These are phyloP conservation scores for Suillus discolor DNA, from an alignment of 768 basidiomycete species.

Conservation along the genomic window DNA sequence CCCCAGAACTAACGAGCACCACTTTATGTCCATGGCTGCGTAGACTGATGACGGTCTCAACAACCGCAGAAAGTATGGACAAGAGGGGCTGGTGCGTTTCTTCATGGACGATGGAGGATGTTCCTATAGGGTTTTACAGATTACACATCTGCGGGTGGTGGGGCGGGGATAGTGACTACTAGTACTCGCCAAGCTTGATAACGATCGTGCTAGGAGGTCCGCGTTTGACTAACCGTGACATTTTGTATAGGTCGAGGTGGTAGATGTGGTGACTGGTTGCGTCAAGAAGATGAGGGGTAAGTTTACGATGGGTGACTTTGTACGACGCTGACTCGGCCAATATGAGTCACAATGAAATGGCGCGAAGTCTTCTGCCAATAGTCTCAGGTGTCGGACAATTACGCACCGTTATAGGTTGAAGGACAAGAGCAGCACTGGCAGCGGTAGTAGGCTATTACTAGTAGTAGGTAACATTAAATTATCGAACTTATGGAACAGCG, in stretches of 20 bases:
- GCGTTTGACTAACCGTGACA: conserved; percentile 25
- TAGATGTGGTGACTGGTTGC: background rate
- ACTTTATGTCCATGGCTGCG: conserved; percentile 87
- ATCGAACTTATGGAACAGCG: background rate
- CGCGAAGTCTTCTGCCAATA: background rate
- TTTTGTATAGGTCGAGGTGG: conserved; percentile 11
- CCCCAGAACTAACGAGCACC: conserved; percentile 94
- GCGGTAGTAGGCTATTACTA: background rate
- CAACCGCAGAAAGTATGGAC: conserved; percentile 87
- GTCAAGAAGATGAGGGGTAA: background rate
- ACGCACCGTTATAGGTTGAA: background rate
- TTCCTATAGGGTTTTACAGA: conserved; percentile 48
- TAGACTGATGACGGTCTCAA: conserved; percentile 85
- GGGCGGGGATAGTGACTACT: conserved; percentile 6
- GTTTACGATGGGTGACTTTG: background rate
- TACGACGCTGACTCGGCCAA: background rate
- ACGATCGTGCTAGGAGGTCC: conserved; percentile 65
- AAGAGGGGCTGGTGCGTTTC: conserved; percentile 90
- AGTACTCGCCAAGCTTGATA: conserved; percentile 79
- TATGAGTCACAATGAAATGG: background rate
- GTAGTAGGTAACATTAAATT: background rate
- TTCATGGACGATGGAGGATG: conserved; percentile 96
- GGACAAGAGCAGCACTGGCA: background rate
- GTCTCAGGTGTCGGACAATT: background rate
- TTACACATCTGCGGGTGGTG: conserved; percentile 10